Base-by-base conservation (phyloP, 176 grass and related monocot genomes). In the Chloris gayana region DNA sequence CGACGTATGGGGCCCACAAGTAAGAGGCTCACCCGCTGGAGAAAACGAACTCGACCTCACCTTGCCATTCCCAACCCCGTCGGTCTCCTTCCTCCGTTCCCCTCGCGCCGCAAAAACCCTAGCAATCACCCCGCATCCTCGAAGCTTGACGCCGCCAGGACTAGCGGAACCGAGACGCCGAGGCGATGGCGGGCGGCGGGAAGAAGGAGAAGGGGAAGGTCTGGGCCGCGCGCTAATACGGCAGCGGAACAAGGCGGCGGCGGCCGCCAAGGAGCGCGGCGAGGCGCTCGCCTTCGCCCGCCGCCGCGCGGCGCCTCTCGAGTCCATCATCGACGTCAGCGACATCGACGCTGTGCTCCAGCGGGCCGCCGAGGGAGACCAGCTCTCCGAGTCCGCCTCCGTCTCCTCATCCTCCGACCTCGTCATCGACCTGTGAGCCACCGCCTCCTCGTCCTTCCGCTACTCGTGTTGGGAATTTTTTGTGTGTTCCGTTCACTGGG, bases 321-420 rank as follows among this genome's bases (percentile, higher is more conserved):
- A 97, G 72, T 97, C 94, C 57, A 77, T 91, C 85, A 97, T 85
- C 51, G 91, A 97, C 22, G 81, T 92, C 89, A 81, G 88, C 85
- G 94, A 97, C 66, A 94, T 97, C 63, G 91, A 94, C 56, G 89
- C 87, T 72, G 84, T 97, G 64, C 80, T 97, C 19, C 76, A 94
- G 69, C 87, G 85, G 39, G 85, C 94, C 49, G 91, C 88, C 14
- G 91, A 92, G 83, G 87, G 72, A 11, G 87, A 91, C 47, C 69
- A 79, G 68, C 74, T 85, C 81, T 82, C 77, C 32, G 69, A 75
- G 59, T 21, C 80, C 47, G 65, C 84, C 30, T 65, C 76, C 22
- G 60, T 44, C 24, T 77, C 76, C 32, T 82, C 78, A 14, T 25
- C 68, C 47, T 65, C 80, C 44, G 81, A 94, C 59, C 70, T 85